Percentiles rank a stretch among this genome's conserved stretches.
These are phyloP conservation scores for Nepenthes mirabilis DNA, from an alignment of 148 eudicot genomes.

Conservation along the genomic window DNA sequence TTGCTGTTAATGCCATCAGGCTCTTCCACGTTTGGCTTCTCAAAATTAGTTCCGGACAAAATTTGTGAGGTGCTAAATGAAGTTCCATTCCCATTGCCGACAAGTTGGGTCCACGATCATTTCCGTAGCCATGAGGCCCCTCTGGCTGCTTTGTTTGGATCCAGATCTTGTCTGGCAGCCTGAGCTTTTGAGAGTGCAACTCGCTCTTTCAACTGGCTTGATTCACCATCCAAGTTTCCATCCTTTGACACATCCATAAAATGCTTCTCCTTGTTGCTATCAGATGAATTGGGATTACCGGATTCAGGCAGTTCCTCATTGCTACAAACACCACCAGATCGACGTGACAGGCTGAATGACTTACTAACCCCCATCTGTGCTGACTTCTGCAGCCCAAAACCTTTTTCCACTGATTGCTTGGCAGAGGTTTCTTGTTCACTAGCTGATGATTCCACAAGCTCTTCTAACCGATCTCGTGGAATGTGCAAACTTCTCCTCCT, in stretches of 20 bases:
- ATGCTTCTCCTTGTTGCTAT: slow-evolving; percentile 7
- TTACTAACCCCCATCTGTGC: slow-evolving; percentile 26
- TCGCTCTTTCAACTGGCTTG: slow-evolving; percentile 7
- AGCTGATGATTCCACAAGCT: slow-evolving; percentile 1
- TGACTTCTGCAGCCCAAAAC: slow-evolving; percentile 27
- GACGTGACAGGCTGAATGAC: slow-evolving; percentile 31
- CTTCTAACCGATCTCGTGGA: slow-evolving; percentile 10
- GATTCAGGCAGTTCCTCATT: slow-evolving; percentile 16
- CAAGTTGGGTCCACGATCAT: slow-evolving; percentile 68
- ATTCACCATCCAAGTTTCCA: slow-evolving; percentile 9
- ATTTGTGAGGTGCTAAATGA: slow-evolving; percentile 78
- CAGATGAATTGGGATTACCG: slow-evolving; percentile 6
- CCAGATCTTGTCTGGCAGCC: slow-evolving; percentile 2
- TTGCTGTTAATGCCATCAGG: slow-evolving; percentile 3
- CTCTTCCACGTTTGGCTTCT: slow-evolving; percentile 20
- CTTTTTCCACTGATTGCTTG: slow-evolving; percentile 7
- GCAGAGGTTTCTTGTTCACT: slow-evolving; percentile 9
- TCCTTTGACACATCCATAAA: background rate
- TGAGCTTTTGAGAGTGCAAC: slow-evolving; percentile 8
- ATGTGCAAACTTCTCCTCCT: slow-evolving; percentile 11
- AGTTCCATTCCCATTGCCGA: slow-evolving; percentile 28
- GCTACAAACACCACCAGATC: slow-evolving; percentile 10
- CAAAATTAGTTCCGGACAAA: slow-evolving; percentile 25
- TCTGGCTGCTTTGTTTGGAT: slow-evolving; percentile 15
- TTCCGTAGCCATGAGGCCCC: slow-evolving; percentile 61